Conservation (phyloP, 2,329 filamentous ascomycete species). For the Diplocarpon rosae region DNA sequence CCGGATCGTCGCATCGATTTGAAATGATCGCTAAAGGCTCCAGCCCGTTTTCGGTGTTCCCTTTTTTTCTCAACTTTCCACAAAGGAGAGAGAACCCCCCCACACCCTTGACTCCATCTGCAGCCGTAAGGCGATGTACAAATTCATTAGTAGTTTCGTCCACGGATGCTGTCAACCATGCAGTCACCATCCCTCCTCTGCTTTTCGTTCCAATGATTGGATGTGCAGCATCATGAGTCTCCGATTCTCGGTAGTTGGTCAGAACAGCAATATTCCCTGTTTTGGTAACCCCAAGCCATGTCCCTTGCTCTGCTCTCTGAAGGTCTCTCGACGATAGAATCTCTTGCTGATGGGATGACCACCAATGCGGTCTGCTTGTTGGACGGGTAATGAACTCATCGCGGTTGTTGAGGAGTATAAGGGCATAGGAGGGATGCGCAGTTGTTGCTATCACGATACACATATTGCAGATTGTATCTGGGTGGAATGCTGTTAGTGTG, state of each 20-base stretch:
- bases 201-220: conserved; percentile 44
- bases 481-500: not conserved
- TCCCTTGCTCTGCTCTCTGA: conserved; percentile 49
- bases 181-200: conserved; percentile 52
- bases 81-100: conserved; percentile 59
- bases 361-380: conserved; percentile 54
- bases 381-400: conserved; percentile 61
- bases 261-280: conserved; percentile 50
- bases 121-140: conserved; percentile 40
- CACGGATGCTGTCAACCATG: conserved; percentile 43
- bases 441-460: conserved; percentile 71
- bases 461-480: conserved; percentile 36
- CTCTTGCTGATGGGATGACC: conserved; percentile 29
- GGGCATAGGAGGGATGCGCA: conserved; percentile 61
- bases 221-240: conserved; percentile 37
- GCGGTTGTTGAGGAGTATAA: conserved; percentile 68
- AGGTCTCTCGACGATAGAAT: conserved; percentile 52
- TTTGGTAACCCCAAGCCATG: conserved; percentile 54
- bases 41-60: conserved; percentile 19
- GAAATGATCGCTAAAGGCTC: conserved; percentile 50
- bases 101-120: conserved; percentile 44
- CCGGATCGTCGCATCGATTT: conserved; percentile 43
- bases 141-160: conserved; percentile 39
- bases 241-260: conserved; percentile 54
- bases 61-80: conserved; percentile 40